These are phyloP conservation scores for Phenoliferia sp. DNA, from an alignment of 1,284 basidiomycete genomes.

Conservation along the genomic window DNA sequence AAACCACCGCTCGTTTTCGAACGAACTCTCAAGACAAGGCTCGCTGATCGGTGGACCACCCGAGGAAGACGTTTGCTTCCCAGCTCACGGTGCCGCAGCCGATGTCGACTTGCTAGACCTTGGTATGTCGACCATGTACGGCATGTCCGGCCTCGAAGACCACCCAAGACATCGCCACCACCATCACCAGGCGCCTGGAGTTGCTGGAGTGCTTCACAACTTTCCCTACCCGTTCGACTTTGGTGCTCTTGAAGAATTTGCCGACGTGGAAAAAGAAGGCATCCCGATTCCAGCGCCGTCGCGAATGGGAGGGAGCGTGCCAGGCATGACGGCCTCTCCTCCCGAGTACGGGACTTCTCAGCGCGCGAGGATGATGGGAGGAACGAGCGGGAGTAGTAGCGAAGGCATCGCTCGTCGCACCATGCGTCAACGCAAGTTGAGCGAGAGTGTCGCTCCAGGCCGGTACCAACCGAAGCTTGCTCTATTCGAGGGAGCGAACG, in stretches of 20 bases:
- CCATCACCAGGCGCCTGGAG: slow-evolving; percentile 21
- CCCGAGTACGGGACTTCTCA: slow-evolving; percentile 26
- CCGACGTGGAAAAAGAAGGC: slow-evolving; percentile 58
- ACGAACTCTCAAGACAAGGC: slow-evolving; percentile 20
- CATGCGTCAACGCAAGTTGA: slow-evolving; percentile 71
- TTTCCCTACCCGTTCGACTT: slow-evolving; percentile 62
- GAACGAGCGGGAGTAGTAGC: slow-evolving; percentile 39
- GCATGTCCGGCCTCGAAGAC: background rate
- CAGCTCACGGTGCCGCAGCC: slow-evolving; percentile 26
- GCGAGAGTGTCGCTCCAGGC: slow-evolving; percentile 64
- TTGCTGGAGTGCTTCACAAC: slow-evolving; percentile 36
- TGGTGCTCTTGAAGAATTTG: slow-evolving; percentile 71
- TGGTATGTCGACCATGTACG: slow-evolving; percentile 5
- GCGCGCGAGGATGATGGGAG: background rate
- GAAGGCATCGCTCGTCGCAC: slow-evolving; percentile 24
- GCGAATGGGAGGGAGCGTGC: too few species aligned
- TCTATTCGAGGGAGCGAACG: slow-evolving; percentile 69
- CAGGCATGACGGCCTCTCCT: slow-evolving; percentile 14
- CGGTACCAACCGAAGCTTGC: slow-evolving; percentile 74
- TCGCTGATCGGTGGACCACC: slow-evolving; percentile 24
- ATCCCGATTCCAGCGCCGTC: slow-evolving; percentile 45
- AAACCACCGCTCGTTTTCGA: slow-evolving; percentile 1
- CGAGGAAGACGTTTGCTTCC: slow-evolving; percentile 34
- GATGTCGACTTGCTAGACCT: slow-evolving; percentile 27
- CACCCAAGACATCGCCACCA: slow-evolving; percentile 8